phyloP scores from a whole-genome alignment of 2,329 filamentous ascomycete genomes.

The Aspergillus awamori region DNA sequence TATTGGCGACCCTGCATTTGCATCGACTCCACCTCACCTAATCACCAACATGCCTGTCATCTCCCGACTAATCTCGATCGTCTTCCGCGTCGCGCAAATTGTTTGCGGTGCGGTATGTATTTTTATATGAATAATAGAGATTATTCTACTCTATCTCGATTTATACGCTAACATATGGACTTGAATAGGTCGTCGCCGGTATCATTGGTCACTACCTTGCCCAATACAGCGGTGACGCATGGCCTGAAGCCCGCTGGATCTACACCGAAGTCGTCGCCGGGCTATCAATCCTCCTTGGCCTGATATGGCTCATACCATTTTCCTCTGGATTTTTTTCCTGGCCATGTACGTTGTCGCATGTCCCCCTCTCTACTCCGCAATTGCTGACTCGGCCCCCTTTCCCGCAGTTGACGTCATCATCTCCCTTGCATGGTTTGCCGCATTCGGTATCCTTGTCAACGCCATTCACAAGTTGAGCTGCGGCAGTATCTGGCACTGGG shows the following conservation, averaged over 20 bases:
- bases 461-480: slow-evolving; percentile 56
- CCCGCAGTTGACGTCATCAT: slow-evolving; percentile 64
- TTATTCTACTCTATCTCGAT: background rate
- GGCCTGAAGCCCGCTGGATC: slow-evolving; percentile 68
- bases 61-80: slow-evolving; percentile 58
- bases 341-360: slow-evolving; percentile 48
- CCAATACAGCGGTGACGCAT: slow-evolving; percentile 51
- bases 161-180: background rate
- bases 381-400: slow-evolving; percentile 1
- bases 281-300: slow-evolving; percentile 67
- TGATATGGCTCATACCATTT: slow-evolving; percentile 75
- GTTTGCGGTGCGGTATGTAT: slow-evolving; percentile 66
- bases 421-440: slow-evolving; percentile 69
- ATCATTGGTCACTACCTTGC: slow-evolving; percentile 69
- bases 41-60: slow-evolving; percentile 51
- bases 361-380: background rate
- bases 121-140: background rate
- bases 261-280: slow-evolving; percentile 73
- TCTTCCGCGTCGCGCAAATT: slow-evolving; percentile 65
- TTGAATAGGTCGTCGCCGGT: slow-evolving; percentile 60
- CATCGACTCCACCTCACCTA: background rate
- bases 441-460: slow-evolving; percentile 68
- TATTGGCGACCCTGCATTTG: slow-evolving; percentile 5
- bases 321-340: slow-evolving; percentile 68
- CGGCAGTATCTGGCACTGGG: slow-evolving; percentile 64